Percentiles rank a stretch among this genome's conserved stretches.
Conservation (phyloP, 2,329 filamentous ascomycete genomes). For the Fusarium anguioides region DNA sequence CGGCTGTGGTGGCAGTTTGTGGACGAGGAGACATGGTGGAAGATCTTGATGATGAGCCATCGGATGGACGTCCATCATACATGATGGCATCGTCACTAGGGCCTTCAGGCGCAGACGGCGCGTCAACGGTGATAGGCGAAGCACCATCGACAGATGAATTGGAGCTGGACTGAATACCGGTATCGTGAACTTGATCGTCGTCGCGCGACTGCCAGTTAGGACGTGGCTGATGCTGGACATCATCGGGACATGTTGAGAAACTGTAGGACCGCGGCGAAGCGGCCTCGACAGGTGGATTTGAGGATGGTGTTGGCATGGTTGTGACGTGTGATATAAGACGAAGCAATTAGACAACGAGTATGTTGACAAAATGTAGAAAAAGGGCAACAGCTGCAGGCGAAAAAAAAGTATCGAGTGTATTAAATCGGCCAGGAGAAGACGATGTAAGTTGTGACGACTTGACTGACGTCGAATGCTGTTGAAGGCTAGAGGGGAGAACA, state of each 20-base stretch:
- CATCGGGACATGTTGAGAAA: conserved; percentile 59
- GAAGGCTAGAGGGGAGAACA: conserved; percentile 32
- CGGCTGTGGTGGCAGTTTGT: conserved; percentile 49
- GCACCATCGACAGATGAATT: conserved; percentile 35
- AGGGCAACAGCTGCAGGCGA: neutral
- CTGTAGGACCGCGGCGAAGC: conserved; percentile 52
- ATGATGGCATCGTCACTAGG: conserved; percentile 42
- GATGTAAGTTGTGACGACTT: conserved; percentile 27
- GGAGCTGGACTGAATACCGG: conserved; percentile 36
- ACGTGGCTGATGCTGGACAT: conserved; percentile 48
- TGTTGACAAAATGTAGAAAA: conserved; percentile 5
- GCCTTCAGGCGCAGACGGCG: conserved; percentile 35
- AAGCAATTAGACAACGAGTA: conserved; percentile 20
- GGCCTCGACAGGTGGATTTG: conserved; percentile 54
- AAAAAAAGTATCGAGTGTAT: conserved; percentile 26
- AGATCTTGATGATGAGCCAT: conserved; percentile 52
- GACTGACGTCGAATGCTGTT: conserved; percentile 33
- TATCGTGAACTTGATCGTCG: conserved; percentile 30
- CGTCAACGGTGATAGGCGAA: conserved; percentile 37
- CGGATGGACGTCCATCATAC: conserved; percentile 43
- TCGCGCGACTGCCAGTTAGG: conserved; percentile 43
- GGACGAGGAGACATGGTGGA: conserved; percentile 58
- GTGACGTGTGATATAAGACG: conserved; percentile 14
- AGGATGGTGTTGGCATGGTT: conserved; percentile 60
- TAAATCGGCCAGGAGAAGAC: conserved; percentile 28